Conservation (phyloP, 768 basidiomycete species). For the Hericium coralloides region DNA sequence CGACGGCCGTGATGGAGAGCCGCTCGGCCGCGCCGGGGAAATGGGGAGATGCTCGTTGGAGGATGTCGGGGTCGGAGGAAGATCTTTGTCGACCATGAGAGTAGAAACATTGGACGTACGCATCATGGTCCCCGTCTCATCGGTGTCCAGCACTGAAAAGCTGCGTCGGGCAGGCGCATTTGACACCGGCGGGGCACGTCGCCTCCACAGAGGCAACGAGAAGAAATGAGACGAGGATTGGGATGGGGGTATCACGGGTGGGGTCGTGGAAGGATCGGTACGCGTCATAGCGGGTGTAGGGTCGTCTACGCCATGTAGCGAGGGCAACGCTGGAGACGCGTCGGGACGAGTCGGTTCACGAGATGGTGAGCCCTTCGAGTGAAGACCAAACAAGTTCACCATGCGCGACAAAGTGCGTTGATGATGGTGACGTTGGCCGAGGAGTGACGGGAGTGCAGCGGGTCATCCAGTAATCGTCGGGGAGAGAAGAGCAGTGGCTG, state of each 20-base stretch:
- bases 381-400: constrained; percentile 9
- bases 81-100: constrained; percentile 19
- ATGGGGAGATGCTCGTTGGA: constrained; percentile 8
- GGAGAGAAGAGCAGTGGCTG: no score
- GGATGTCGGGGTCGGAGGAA: constrained; percentile 24
- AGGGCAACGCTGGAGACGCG: not conserved
- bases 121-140: constrained; percentile 15
- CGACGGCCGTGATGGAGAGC: constrained; percentile 1
- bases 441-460: no score
- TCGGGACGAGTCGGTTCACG: constrained; percentile 1
- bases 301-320: constrained; percentile 2
- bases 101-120: constrained; percentile 2
- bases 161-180: constrained; percentile 20
- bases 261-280: not conserved
- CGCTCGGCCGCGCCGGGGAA: not conserved
- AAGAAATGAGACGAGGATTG: constrained; percentile 54
- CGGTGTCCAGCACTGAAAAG: constrained; percentile 16
- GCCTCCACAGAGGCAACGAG: constrained; percentile 58
- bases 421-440: no score
- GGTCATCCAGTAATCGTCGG: no score
- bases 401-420: constrained; percentile 1
- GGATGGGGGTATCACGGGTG: constrained; percentile 25
- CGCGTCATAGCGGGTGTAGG: not conserved
- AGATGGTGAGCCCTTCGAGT: constrained; percentile 2
- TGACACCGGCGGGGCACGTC: constrained; percentile 31